Percentiles rank a stretch among this genome's conserved stretches.
Conservation (phyloP, 1,284 basidiomycete species). For the Vanrija sp. region DNA sequence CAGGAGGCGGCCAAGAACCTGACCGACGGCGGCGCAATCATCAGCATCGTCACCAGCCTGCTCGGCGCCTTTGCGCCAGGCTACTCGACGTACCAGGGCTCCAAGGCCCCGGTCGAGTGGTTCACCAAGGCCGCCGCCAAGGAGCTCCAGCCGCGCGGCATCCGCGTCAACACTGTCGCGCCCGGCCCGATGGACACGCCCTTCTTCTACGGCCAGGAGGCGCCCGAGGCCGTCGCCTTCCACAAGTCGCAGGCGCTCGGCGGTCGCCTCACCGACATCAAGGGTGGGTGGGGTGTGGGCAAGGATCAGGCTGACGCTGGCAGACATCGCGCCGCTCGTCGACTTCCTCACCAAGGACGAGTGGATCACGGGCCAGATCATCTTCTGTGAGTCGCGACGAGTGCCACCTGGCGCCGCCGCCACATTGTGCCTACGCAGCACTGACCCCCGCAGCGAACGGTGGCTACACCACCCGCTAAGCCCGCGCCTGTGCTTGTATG, state of each 20-base stretch:
- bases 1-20: slow-evolving; percentile 19
- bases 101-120: slow-evolving; percentile 27
- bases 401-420: background rate
- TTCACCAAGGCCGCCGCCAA: slow-evolving; percentile 25
- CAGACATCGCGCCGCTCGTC: slow-evolving; percentile 17
- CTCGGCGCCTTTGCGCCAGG: slow-evolving; percentile 22
- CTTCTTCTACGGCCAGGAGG: slow-evolving; percentile 18
- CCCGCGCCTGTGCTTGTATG: background rate
- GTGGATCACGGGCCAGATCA: slow-evolving; percentile 19
- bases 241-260: slow-evolving; percentile 15
- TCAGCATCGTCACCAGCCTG: slow-evolving; percentile 21
- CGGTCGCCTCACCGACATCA: slow-evolving; percentile 17
- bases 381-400: slow-evolving; percentile 14
- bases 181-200: slow-evolving; percentile 24
- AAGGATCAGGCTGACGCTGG: background rate
- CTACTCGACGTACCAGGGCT: slow-evolving; percentile 27
- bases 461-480: slow-evolving; percentile 20
- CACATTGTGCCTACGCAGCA: background rate
- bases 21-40: slow-evolving; percentile 21
- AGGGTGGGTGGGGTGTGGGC: background rate
- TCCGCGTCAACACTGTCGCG: slow-evolving; percentile 18
- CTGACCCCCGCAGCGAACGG: slow-evolving; percentile 15
- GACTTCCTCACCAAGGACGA: slow-evolving; percentile 14
- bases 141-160: slow-evolving; percentile 20
- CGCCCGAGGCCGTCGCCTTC: slow-evolving; percentile 14